A percentile compares a stretch with the other conserved stretches of the same genome.
phyloP scores from a whole-genome alignment of 1,284 basidiomycete species.

The Sporisorium sorghi region DNA sequence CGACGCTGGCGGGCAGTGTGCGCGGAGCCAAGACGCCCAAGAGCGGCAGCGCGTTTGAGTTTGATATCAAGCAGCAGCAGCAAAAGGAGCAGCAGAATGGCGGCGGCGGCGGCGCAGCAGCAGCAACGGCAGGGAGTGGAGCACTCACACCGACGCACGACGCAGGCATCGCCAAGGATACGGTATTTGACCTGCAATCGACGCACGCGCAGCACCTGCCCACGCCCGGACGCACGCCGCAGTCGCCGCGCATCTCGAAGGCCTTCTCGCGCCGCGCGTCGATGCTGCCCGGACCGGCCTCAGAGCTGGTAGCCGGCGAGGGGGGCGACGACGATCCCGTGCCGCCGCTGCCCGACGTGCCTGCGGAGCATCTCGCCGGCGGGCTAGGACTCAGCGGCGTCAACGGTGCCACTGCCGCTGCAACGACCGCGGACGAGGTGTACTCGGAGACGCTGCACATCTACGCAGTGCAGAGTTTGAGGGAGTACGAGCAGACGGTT shows the following conservation, averaged over 20 bases:
- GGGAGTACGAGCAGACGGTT: constrained; percentile 65
- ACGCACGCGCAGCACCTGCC: constrained; percentile 43
- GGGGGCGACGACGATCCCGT: constrained; percentile 33
- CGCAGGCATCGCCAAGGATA: constrained; percentile 53
- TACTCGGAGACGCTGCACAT: constrained; percentile 59
- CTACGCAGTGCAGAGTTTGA: constrained; percentile 62
- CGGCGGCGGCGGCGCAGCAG: no score
- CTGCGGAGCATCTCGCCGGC: constrained; percentile 24
- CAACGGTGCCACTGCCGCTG: no score
- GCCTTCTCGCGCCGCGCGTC: constrained; percentile 60
- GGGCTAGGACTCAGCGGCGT: constrained; percentile 31
- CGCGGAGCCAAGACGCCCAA: constrained; percentile 22
- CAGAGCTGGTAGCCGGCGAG: constrained; percentile 47
- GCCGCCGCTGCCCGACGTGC: constrained; percentile 50
- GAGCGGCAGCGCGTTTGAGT: constrained; percentile 33
- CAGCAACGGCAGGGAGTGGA: not conserved
- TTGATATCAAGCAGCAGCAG: constrained; percentile 49
- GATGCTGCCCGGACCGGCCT: constrained; percentile 61
- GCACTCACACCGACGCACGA: constrained; percentile 20
- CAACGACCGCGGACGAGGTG: constrained; percentile 20
- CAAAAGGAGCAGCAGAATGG: no score
- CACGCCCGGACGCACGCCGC: constrained; percentile 29
- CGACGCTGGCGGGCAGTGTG: constrained; percentile 45
- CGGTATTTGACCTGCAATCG: constrained; percentile 62
- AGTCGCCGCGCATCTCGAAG: constrained; percentile 51